Percentiles rank a stretch among this genome's conserved stretches.
Conservation (phyloP, 1,284 basidiomycete species). For the Tranzscheliella williamsii region DNA sequence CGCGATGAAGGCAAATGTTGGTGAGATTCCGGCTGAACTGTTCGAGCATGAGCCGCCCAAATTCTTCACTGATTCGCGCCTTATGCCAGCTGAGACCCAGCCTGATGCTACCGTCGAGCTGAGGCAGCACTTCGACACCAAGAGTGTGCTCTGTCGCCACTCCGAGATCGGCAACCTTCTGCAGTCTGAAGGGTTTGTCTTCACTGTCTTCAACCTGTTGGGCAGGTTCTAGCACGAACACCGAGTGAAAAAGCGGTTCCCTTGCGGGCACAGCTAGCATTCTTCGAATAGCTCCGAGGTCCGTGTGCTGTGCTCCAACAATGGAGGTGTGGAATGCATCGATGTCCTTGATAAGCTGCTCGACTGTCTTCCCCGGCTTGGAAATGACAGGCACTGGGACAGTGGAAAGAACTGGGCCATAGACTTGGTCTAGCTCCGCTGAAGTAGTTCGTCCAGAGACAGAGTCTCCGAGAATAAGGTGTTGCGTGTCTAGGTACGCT, state of each 20-base stretch:
- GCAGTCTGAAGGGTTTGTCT: conserved; percentile 12
- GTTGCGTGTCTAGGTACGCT: conserved; percentile 49
- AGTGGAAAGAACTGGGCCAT: conserved; percentile 55
- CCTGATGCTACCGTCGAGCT: conserved; percentile 19
- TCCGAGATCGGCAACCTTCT: conserved; percentile 35
- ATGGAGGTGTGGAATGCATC: conserved; percentile 38
- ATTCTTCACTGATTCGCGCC: conserved; percentile 19
- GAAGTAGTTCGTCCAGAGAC: conserved; percentile 44
- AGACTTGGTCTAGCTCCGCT: conserved; percentile 36
- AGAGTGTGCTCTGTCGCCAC: conserved; percentile 53
- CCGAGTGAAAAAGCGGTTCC: conserved; percentile 51
- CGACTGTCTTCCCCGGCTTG: conserved; percentile 6
- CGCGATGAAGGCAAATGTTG: conserved; percentile 27
- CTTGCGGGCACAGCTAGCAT: conserved; percentile 42
- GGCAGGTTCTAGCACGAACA: conserved; percentile 58
- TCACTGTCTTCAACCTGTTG: background rate
- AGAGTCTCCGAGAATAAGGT: conserved; percentile 55
- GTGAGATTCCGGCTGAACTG: conserved; percentile 39
- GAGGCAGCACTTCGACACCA: conserved; percentile 48
- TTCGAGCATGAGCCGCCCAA: conserved; percentile 35
- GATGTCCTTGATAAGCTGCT: conserved; percentile 27
- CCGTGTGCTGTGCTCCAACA: conserved; percentile 36
- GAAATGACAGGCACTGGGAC: conserved; percentile 50
- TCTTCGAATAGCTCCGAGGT: conserved; percentile 46
- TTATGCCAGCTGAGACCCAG: conserved; percentile 41